phyloP scores from a whole-genome alignment of 257 asterid genomes.

The Lithospermum erythrorhizon region DNA sequence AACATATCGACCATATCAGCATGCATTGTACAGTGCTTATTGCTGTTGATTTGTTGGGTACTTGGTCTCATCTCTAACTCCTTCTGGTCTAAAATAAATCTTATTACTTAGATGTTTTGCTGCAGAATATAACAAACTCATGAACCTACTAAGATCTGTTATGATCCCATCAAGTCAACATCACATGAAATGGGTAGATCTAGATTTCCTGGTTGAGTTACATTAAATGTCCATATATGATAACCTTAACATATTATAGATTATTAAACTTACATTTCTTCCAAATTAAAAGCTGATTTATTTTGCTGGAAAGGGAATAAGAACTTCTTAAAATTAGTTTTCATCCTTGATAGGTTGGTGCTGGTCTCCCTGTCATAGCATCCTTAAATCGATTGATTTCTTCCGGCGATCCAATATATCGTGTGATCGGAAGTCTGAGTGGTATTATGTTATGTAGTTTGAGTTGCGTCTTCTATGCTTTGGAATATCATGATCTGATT shows the following conservation, averaged over 20 bases:
- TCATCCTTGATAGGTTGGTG: constrained; percentile 67
- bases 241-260: background rate
- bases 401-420: constrained; percentile 65
- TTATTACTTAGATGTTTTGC: background rate
- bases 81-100: background rate
- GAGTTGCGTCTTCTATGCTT: constrained; percentile 8
- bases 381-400: constrained; percentile 68
- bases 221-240: background rate
- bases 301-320: background rate
- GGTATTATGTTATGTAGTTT: constrained; percentile 33
- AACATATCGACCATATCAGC: background rate
- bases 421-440: constrained; percentile 81
- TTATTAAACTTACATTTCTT: background rate
- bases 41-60: constrained; percentile 1
- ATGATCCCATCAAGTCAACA: background rate
- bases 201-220: background rate
- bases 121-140: no score
- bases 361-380: constrained; percentile 92
- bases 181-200: background rate
- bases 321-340: constrained; percentile 5
- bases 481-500: constrained; percentile 9
- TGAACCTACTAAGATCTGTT: background rate
- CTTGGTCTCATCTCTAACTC: background rate
- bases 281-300: background rate
- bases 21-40: background rate